phyloP scores from a whole-genome alignment of 2,329 filamentous ascomycete species.

The Colletotrichum lupini region DNA sequence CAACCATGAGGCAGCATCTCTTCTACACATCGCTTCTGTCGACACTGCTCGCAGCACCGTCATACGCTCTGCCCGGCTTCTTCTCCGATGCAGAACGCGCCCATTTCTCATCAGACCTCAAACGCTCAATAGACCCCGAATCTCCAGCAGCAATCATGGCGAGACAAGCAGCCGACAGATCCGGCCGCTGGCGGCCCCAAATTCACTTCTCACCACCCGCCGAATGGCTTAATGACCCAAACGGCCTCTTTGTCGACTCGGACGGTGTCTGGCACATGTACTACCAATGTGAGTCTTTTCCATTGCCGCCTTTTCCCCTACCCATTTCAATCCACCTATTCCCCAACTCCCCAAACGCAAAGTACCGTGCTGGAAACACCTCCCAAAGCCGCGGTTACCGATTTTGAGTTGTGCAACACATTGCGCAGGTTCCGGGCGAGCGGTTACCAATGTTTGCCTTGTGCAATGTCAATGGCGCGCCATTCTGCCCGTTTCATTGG shows the following conservation, averaged over 20 bases:
- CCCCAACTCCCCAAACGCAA: neutral
- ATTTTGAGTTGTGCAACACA: constrained; percentile 25
- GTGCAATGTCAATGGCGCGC: constrained; percentile 44
- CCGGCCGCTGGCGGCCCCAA: constrained; percentile 56
- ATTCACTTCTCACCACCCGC: constrained; percentile 66
- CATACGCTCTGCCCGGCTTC: constrained; percentile 15
- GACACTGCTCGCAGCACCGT: constrained; percentile 23
- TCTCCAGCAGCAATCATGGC: constrained; percentile 8
- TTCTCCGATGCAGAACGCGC: neutral
- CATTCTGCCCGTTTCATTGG: constrained; percentile 34
- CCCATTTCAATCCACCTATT: neutral
- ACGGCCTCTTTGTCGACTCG: constrained; percentile 70
- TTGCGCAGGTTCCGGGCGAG: constrained; percentile 7
- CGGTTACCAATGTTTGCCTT: constrained; percentile 3
- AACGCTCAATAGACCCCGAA: constrained; percentile 9
- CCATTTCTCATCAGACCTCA: constrained; percentile 16
- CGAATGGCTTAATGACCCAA: constrained; percentile 71
- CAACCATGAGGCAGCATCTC: constrained; percentile 18
- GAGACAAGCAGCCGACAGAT: constrained; percentile 27
- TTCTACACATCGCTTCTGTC: constrained; percentile 31
- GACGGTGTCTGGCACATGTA: constrained; percentile 72
- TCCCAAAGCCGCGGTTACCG: neutral
- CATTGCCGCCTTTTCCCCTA: neutral
- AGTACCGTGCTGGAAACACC: neutral
- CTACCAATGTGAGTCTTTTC: constrained; percentile 63